phyloP scores from a whole-genome alignment of 2,329 filamentous ascomycete species.

The Neonectria faginata region DNA sequence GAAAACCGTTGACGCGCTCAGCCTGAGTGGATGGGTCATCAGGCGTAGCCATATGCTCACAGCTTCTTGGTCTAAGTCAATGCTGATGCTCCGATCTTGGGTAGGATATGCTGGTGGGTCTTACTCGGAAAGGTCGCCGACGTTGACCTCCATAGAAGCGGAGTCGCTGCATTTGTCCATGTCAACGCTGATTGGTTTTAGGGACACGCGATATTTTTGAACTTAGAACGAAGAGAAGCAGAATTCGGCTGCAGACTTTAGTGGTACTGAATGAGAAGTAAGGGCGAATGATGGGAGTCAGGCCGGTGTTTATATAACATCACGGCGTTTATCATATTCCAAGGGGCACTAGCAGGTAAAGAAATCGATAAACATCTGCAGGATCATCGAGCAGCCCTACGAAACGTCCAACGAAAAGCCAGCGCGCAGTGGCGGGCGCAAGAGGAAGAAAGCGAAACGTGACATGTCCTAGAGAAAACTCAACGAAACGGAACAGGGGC shows the following conservation, averaged over 20 bases:
- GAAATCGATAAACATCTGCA: not conserved
- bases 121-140: not conserved
- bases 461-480: not conserved
- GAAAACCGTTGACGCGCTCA: not conserved
- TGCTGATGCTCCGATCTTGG: not conserved
- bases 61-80: not conserved
- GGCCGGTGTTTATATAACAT: not conserved
- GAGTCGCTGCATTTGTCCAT: not conserved
- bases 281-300: not conserved
- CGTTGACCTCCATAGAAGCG: not conserved
- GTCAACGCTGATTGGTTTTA: not conserved
- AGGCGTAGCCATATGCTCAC: not conserved
- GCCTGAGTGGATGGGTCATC: not conserved
- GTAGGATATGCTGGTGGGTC: not conserved
- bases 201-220: not conserved
- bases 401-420: not conserved
- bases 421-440: not conserved
- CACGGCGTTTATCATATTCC: not conserved
- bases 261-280: not conserved
- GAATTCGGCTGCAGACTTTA: not conserved
- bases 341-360: not conserved
- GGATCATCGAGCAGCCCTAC: not conserved
- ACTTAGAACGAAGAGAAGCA: not conserved
- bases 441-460: not conserved
- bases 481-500: not conserved